These are phyloP conservation scores for Tolypocladium tundrense DNA, from an alignment of 2,329 filamentous ascomycete genomes.

Conservation along the genomic window DNA sequence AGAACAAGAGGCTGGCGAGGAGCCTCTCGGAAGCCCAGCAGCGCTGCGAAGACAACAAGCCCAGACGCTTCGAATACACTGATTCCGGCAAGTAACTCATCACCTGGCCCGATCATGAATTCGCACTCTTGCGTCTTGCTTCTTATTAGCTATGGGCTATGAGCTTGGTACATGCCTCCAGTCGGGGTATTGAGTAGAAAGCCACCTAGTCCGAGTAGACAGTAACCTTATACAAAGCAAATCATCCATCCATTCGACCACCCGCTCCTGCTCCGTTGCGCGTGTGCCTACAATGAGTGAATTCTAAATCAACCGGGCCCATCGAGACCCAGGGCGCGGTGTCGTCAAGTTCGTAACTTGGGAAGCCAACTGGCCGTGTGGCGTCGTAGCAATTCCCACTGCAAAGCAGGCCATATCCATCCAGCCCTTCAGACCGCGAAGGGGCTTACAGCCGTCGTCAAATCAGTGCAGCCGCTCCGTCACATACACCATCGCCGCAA, in stretches of 20 bases:
- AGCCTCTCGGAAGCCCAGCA: neutral
- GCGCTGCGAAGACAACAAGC: neutral
- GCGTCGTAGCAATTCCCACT: neutral
- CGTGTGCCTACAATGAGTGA: neutral
- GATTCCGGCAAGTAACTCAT: neutral
- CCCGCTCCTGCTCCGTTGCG: neutral
- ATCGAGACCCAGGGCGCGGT: neutral
- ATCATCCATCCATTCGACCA: neutral
- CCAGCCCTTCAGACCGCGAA: neutral
- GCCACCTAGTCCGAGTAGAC: neutral
- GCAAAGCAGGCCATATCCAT: neutral
- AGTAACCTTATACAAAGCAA: neutral
- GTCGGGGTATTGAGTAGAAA: neutral
- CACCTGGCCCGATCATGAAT: neutral
- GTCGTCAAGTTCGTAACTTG: neutral
- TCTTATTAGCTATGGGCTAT: neutral
- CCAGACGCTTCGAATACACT: neutral
- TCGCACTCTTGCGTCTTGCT: neutral
- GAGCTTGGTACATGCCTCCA: neutral
- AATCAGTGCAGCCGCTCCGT: constrained; percentile 49
- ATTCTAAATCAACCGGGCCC: neutral
- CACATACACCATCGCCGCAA: constrained; percentile 55
- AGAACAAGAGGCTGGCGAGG: neutral
- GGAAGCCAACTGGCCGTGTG: neutral
- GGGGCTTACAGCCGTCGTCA: neutral